Evolutionary conservation across 1,284 basidiomycete genomes (phyloP).

Genomic region (Cryptococcus depauperatus): DNA sequence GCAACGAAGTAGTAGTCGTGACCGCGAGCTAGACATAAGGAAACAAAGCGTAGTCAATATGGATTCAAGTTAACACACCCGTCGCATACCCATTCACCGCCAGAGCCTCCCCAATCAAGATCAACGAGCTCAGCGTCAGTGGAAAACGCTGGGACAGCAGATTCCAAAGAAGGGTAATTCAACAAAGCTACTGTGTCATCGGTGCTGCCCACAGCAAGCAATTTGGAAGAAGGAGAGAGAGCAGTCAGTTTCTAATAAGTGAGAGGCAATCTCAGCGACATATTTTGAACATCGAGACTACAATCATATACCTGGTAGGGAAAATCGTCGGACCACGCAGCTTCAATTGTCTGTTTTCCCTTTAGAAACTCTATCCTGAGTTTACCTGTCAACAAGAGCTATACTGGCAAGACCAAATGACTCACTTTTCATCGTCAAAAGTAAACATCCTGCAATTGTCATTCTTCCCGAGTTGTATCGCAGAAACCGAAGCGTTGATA

Average conservation of each 20-base stretch:
- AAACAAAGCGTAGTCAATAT: background rate
- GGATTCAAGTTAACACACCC: no score
- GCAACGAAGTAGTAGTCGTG: constrained; percentile 25
- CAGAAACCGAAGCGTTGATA: constrained; percentile 65
- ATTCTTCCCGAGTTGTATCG: constrained; percentile 60
- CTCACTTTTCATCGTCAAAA: constrained; percentile 54
- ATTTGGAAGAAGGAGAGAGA: constrained; percentile 21
- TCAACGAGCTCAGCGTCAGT: constrained; percentile 37
- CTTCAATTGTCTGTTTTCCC: constrained; percentile 57
- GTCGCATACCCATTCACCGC: constrained; percentile 31
- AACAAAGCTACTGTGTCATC: constrained; percentile 54
- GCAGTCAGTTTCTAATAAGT: constrained; percentile 39
- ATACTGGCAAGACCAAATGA: constrained; percentile 6
- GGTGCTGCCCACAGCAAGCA: constrained; percentile 41
- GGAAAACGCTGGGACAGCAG: constrained; percentile 48
- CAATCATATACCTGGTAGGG: constrained; percentile 93
- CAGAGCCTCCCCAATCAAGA: constrained; percentile 37
- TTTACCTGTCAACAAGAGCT: background rate
- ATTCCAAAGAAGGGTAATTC: constrained; percentile 56
- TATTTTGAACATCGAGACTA: no score
- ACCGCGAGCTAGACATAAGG: constrained; percentile 31
- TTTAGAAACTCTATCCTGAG: constrained; percentile 52
- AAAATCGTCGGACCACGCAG: constrained; percentile 62
- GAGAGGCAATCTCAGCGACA: background rate
- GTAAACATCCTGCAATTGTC: constrained; percentile 70